These are phyloP conservation scores for Sphagnum tenellum DNA, from an alignment of 225 moss, liverwort and hornwort species.

Conservation along the genomic window DNA sequence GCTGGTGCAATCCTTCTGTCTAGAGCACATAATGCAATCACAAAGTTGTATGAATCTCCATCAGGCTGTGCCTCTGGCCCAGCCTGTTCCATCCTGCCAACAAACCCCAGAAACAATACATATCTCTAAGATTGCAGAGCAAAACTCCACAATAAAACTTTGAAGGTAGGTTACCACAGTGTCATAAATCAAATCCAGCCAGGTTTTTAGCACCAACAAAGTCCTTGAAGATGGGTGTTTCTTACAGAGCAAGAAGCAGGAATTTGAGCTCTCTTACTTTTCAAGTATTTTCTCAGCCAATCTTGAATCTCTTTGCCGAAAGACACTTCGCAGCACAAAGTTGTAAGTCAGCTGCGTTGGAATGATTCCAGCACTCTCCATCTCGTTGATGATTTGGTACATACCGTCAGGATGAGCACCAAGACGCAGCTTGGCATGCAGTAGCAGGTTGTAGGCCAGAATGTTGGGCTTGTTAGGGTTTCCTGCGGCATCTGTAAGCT, in stretches of 20 bases:
- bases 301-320: slow-evolving; percentile 66
- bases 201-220: too few relatives aligned
- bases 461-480: slow-evolving; percentile 51
- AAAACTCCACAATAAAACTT: too few relatives aligned
- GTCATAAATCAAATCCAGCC: too few relatives aligned
- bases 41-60: slow-evolving; percentile 89
- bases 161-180: too few relatives aligned
- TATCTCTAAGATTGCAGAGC: too few relatives aligned
- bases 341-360: slow-evolving; percentile 69
- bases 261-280: slow-evolving; percentile 25
- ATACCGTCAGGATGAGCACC: slow-evolving; percentile 52
- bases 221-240: too few relatives aligned
- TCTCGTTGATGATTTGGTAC: slow-evolving; percentile 51
- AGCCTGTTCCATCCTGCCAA: slow-evolving; percentile 66
- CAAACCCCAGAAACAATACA: too few relatives aligned
- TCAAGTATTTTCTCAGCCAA: slow-evolving; percentile 56
- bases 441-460: slow-evolving; percentile 65
- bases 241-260: too few relatives aligned
- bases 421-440: slow-evolving; percentile 77
- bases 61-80: slow-evolving; percentile 73
- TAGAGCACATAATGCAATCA: slow-evolving; percentile 76
- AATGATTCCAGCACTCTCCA: slow-evolving; percentile 55
- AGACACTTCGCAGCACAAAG: slow-evolving; percentile 71
- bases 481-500: slow-evolving; percentile 50
- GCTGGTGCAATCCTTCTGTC: slow-evolving; percentile 68